Percentiles rank a stretch among this genome's conserved stretches.
Evolutionary conservation across 495 filamentous ascomycete species (phyloP).

Genomic region (Immersiella caudata): DNA sequence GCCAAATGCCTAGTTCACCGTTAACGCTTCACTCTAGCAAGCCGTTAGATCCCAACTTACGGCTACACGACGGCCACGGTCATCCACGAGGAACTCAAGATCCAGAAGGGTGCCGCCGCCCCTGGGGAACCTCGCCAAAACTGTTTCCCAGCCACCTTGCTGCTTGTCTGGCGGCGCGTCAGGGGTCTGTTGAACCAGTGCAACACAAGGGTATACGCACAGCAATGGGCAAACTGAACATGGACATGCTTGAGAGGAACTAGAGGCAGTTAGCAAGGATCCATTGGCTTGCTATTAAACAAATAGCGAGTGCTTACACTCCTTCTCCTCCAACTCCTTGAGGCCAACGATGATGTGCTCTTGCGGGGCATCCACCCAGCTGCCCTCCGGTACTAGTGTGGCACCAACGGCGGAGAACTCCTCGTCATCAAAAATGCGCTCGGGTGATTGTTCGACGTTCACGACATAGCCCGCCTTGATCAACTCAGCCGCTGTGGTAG

Average conservation of each 20-base stretch:
- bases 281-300: background rate
- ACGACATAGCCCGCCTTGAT: constrained; percentile 83
- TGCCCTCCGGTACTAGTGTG: constrained; percentile 76
- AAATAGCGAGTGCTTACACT: constrained; percentile 52
- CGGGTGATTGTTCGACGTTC: constrained; percentile 76
- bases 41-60: constrained; percentile 29
- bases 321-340: constrained; percentile 91
- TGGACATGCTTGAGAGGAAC: constrained; percentile 84
- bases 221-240: constrained; percentile 75
- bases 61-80: constrained; percentile 76
- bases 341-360: constrained; percentile 87
- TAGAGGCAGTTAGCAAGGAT: constrained; percentile 27
- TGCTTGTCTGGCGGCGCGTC: constrained; percentile 71
- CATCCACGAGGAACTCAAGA: constrained; percentile 88
- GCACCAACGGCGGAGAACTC: constrained; percentile 68
- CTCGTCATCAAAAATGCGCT: constrained; percentile 81
- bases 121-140: constrained; percentile 77
- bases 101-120: constrained; percentile 86
- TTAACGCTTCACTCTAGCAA: background rate
- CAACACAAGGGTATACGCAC: constrained; percentile 25
- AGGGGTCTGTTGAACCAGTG: background rate
- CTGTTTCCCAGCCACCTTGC: constrained; percentile 82
- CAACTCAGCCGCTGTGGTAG: constrained; percentile 72
- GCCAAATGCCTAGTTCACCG: constrained; percentile 47
- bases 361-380: constrained; percentile 74